A percentile compares a stretch with the other conserved stretches of the same genome.
Conservation (phyloP, 257 asterid species). For the Nicotiana obtusifolia region DNA sequence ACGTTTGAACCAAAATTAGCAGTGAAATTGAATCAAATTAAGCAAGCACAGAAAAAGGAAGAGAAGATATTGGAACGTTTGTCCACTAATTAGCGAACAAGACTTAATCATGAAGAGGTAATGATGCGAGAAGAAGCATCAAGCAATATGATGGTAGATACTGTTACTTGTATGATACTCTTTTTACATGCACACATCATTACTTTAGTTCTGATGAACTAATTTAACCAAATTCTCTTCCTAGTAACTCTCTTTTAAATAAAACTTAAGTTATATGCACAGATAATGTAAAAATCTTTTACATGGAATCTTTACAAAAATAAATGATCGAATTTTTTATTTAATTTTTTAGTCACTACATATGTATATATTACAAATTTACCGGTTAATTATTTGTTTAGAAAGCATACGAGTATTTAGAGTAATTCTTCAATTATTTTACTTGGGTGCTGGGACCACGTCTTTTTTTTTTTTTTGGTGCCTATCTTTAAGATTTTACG, state of each 20-base stretch:
- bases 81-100: neutral
- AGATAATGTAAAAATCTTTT: too few species aligned
- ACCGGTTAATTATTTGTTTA: too few species aligned
- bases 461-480: neutral
- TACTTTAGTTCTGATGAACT: neutral
- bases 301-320: too few species aligned
- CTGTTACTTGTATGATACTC: neutral
- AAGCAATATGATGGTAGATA: neutral
- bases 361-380: too few species aligned
- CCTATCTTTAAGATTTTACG: neutral
- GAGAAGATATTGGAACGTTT: neutral
- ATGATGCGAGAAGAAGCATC: neutral
- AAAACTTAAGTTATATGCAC: too few species aligned
- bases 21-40: neutral
- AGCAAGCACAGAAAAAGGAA: neutral
- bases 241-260: too few species aligned
- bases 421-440: too few species aligned
- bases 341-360: too few species aligned
- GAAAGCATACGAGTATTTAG: too few species aligned
- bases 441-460: neutral
- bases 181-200: conserved; percentile 5
- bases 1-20: neutral
- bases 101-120: conserved; percentile 11
- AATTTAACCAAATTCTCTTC: neutral
- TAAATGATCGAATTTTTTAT: too few species aligned